Base-by-base conservation (phyloP, 768 basidiomycete genomes). In the Russula sp. region DNA sequence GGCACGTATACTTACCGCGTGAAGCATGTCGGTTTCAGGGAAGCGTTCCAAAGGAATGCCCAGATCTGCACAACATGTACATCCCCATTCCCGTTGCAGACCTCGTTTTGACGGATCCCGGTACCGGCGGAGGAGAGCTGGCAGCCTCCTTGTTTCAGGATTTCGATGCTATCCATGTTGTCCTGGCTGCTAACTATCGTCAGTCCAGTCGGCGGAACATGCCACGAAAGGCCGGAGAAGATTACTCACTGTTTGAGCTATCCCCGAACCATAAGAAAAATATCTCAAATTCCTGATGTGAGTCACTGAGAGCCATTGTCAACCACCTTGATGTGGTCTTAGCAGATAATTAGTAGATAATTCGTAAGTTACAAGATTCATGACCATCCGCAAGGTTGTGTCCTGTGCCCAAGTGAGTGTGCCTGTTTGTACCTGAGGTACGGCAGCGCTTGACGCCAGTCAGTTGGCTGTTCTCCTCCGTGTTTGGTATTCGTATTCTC, bases 101-200 rank as follows among this genome's bases (percentile, higher is more conserved):
- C 82, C 68, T 88, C 87, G 35, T 86, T 87, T 73, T 98, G 95
- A 0, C 85, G 80, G 69, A 98, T 96, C 4, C 96, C 96, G 0
- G 88, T 94, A 10, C 95, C 95, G 0, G 95, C 86, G 1, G 89
- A 92, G 2, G 94, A 94, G 76, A 97, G 84, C 73, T 98, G 95
- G 37, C 98, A 68, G 68, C 93, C 89, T 1, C 96, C 96, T 16
- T 93, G 85, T 72, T 86, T 86, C 71, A 98, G 83, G 62, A 94
- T 79, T 73, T 98, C 96, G 58, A 82, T 81, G 76, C 96, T 96
- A 44, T 88, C 87, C 88, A 97, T 91, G 6, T 87, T 91, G 75
- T 98, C 96, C 74, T 88, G 82, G 76, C 94, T 92, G 62, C 10
- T 59, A 61, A 32, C 40, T 16, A 34, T 45, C 10, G 11, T 49